Percentiles rank a stretch among this genome's conserved stretches.
These are phyloP conservation scores for Babesia divergens DNA, from an alignment of 169 alveolate species.

Conservation along the genomic window DNA sequence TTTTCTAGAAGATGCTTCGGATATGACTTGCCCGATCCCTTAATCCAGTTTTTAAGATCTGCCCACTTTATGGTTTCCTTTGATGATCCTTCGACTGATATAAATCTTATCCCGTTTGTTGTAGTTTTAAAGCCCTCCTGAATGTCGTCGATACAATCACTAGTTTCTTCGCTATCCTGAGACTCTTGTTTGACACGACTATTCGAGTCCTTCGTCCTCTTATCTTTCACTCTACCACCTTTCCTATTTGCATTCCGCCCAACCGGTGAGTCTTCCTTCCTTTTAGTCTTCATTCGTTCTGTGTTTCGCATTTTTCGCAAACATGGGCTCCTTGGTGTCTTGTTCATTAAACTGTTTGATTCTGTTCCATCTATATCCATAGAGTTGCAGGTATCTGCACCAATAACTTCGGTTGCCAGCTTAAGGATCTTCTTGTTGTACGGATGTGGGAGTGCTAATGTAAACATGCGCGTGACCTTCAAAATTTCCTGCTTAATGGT, in stretches of 20 bases:
- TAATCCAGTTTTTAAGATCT: not conserved
- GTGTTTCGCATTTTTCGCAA: not conserved
- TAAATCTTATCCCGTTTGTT: not conserved
- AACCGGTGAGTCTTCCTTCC: not conserved
- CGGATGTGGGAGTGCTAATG: not conserved
- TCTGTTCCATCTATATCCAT: not conserved
- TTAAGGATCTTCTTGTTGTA: not conserved
- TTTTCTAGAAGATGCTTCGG: constrained; percentile 16
- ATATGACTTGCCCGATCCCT: not conserved
- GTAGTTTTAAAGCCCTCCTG: not conserved
- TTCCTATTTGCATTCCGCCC: not conserved
- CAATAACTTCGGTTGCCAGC: constrained; percentile 7
- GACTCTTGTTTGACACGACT: not conserved
- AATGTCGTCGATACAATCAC: too few relatives aligned
- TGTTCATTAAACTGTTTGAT: not conserved
- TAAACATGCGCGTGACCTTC: not conserved
- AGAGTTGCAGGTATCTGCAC: not conserved
- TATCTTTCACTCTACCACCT: not conserved
- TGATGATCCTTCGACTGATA: not conserved
- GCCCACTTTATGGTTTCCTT: not conserved
- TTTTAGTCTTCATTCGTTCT: not conserved
- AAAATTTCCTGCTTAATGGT: not conserved
- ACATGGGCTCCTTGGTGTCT: not conserved
- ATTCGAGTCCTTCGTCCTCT: not conserved
- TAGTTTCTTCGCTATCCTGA: not conserved